Base-by-base conservation (phyloP, 2,329 filamentous ascomycete genomes). In the Venturia carpophila region DNA sequence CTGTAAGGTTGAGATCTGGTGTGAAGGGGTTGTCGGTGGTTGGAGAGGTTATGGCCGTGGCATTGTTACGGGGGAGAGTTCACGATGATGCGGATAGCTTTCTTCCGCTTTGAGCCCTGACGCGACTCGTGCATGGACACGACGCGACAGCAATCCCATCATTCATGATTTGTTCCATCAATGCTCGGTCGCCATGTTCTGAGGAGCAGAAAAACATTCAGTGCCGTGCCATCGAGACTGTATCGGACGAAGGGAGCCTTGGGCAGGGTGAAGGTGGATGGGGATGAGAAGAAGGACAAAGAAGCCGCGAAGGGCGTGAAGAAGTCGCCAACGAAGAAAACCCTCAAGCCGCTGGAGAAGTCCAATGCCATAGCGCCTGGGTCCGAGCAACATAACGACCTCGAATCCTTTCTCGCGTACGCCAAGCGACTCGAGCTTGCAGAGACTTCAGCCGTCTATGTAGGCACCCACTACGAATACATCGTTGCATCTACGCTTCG, bases 391-490 rank as follows among this genome's bases (percentile, higher is more conserved):
- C 90, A 92, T 73, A 77, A 84, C 68, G 82, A 88, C 70, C 79
- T 91, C 4, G 69, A 78, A 1, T 84, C 86, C 0, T 93, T 91
- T 73, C 74, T 89, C 37, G 77, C 80, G 34, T 86, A 92, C 73
- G 86, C 86, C 5, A 73, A 79, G 24, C 82, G 82, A 62, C 80
- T 77, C 0, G 79, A 80, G 0, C 79, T 91, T 27, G 80, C 84
- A 68, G 74, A 78, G 0, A 76, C 73, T 5, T 85, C 83, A 19
- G 85, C 84, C 0, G 80, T 85, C 56, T 92, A 86, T 72, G 78
- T 86, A 52, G 90, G 90, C 68, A 93, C 89, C 0, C 84, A 83
- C 73, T 93, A 90, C 77, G 90, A 94, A 74, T 93, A 93, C 77
- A 85, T 79, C 0, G 83, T 86, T 3, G 81, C 83, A 6, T 72